A percentile compares a stretch with the other conserved stretches of the same genome.
phyloP scores from a whole-genome alignment of 2,329 filamentous ascomycete genomes.

The Diaporthe sp. region DNA sequence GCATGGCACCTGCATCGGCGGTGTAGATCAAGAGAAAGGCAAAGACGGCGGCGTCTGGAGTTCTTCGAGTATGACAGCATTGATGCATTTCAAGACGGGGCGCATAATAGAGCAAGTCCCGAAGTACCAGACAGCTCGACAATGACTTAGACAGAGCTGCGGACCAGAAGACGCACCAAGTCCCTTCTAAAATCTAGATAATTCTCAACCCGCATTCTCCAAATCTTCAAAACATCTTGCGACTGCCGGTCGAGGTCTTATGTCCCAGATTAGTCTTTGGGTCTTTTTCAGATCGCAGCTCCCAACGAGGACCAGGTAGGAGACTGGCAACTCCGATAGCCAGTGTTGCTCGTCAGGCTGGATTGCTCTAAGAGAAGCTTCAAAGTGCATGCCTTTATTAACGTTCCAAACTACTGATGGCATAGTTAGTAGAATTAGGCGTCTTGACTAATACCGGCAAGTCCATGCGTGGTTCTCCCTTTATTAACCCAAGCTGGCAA shows the following conservation, averaged over 20 bases:
- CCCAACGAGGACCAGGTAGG: too few relatives aligned
- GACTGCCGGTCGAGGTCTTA: not conserved
- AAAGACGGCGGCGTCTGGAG: conserved; percentile 19
- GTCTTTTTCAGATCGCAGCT: too few relatives aligned
- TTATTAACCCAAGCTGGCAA: conserved; percentile 19
- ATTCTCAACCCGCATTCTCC: not conserved
- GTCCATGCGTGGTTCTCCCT: conserved; percentile 10
- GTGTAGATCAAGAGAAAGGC: not conserved
- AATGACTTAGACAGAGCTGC: not conserved
- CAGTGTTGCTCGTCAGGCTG: too few relatives aligned
- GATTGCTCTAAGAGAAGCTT: not conserved
- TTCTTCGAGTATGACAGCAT: not conserved
- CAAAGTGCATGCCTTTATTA: not conserved
- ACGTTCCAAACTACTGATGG: not conserved
- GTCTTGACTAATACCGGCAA: not conserved
- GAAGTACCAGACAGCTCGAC: not conserved
- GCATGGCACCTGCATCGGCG: not conserved
- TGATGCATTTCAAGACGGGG: not conserved
- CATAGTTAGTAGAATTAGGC: not conserved
- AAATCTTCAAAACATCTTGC: not conserved
- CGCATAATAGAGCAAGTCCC: not conserved
- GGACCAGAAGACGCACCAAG: not conserved
- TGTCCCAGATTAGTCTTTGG: not conserved
- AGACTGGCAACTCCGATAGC: not conserved
- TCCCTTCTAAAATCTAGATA: not conserved